Conservation (phyloP, 305 asterid species). For the Fraxinus albicans region DNA sequence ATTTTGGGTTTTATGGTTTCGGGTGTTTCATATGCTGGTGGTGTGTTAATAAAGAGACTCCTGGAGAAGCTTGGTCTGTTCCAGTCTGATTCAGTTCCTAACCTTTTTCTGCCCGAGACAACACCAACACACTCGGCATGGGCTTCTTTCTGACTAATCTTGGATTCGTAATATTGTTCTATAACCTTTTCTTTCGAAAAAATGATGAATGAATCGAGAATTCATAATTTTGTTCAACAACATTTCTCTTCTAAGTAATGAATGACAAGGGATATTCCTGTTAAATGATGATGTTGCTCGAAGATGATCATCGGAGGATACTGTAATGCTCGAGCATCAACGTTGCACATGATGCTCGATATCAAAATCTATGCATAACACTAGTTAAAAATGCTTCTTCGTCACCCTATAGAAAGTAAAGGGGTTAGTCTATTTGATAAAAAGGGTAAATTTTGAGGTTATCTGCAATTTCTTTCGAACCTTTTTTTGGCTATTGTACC, state of each 20-base stretch:
- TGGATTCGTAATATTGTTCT: not conserved
- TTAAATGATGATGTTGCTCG: not conserved
- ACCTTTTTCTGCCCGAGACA: constrained; percentile 26
- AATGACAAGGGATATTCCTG: not conserved
- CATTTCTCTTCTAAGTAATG: not conserved
- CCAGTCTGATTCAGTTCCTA: constrained; percentile 36
- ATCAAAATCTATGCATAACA: not conserved
- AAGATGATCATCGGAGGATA: not conserved
- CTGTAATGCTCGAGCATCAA: not conserved
- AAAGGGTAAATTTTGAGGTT: not conserved
- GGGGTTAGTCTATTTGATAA: not conserved
- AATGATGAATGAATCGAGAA: not conserved
- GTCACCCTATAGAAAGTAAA: not conserved
- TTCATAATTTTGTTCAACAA: not conserved
- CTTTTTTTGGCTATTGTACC: not conserved
- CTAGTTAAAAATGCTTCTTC: not conserved
- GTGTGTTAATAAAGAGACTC: constrained; percentile 48
- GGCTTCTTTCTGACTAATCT: constrained; percentile 43
- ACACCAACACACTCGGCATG: constrained; percentile 31
- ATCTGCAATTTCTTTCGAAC: not conserved
- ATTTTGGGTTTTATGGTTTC: constrained; percentile 59
- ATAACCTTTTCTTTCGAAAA: not conserved
- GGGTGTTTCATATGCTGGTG: constrained; percentile 69
- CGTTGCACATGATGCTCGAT: not conserved
- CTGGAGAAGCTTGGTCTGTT: constrained; percentile 60